Evolutionary conservation across 1,284 basidiomycete genomes (phyloP).

Genomic region (Leccinum subspadiceum): DNA sequence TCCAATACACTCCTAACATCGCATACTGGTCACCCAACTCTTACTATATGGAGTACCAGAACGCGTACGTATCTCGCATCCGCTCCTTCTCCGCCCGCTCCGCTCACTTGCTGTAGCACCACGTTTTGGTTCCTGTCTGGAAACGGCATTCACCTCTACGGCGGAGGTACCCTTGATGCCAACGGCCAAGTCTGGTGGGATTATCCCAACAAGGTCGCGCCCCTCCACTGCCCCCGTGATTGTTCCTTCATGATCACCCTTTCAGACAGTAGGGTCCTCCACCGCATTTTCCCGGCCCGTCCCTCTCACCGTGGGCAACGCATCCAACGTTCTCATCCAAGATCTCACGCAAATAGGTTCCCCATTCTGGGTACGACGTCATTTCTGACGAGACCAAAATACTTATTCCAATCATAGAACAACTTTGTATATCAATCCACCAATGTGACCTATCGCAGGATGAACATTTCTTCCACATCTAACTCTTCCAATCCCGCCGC

Average conservation of each 20-base stretch:
- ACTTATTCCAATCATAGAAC: slow-evolving; percentile 16
- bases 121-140: slow-evolving; percentile 50
- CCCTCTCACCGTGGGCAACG: slow-evolving; percentile 45
- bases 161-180: slow-evolving; percentile 41
- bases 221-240: slow-evolving; percentile 3
- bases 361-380: slow-evolving; percentile 30
- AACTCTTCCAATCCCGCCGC: slow-evolving; percentile 23
- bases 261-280: slow-evolving; percentile 26
- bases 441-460: slow-evolving; percentile 27
- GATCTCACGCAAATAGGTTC: slow-evolving; percentile 38
- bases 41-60: slow-evolving; percentile 42
- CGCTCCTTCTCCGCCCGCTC: background rate
- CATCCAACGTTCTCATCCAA: slow-evolving; percentile 44
- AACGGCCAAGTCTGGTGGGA: slow-evolving; percentile 44
- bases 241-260: slow-evolving; percentile 6
- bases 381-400: background rate
- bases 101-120: slow-evolving; percentile 32
- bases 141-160: slow-evolving; percentile 43
- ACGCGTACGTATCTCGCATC: slow-evolving; percentile 28
- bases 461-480: slow-evolving; percentile 28
- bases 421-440: slow-evolving; percentile 31
- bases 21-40: slow-evolving; percentile 45
- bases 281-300: slow-evolving; percentile 45
- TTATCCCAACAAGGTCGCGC: slow-evolving; percentile 17
- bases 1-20: slow-evolving; percentile 38